Percentiles rank a stretch among this genome's conserved stretches.
Conservation (phyloP, 1,284 basidiomycete genomes). For the Sanghuangporus baumii region DNA sequence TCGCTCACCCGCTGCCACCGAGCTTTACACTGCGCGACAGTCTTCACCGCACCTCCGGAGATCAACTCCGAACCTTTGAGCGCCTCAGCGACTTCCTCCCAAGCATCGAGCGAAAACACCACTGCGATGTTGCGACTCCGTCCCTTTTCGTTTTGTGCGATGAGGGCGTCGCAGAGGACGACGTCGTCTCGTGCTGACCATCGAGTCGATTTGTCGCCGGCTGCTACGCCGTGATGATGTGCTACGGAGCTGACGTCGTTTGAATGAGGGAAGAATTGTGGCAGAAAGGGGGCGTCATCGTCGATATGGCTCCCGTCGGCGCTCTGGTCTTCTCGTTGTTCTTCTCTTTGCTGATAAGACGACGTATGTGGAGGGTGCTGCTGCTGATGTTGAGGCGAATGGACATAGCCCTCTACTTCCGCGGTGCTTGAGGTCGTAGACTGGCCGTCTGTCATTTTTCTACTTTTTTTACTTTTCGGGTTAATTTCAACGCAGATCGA, state of each 20-base stretch:
- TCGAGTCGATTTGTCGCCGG: conserved; percentile 8
- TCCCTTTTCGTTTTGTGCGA: conserved; percentile 2
- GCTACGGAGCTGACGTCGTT: not conserved
- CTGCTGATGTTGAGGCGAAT: not conserved
- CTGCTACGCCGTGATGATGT: not conserved
- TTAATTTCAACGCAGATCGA: not conserved
- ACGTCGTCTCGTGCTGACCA: conserved; percentile 16
- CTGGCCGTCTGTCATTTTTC: not conserved
- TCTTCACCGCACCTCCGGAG: conserved; percentile 13
- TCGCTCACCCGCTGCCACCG: conserved; percentile 15
- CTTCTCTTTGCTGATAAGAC: not conserved
- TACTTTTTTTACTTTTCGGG: not conserved
- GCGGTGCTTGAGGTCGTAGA: not conserved
- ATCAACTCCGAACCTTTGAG: conserved; percentile 7
- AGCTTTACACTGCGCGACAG: conserved; percentile 13
- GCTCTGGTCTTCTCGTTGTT: too few species aligned
- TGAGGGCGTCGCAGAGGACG: conserved; percentile 9
- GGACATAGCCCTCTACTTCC: not conserved
- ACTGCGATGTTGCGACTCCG: conserved; percentile 1
- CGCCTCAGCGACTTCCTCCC: conserved; percentile 4
- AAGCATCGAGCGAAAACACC: conserved; percentile 9
- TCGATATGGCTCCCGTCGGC: too few species aligned
- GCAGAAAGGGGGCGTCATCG: too few species aligned
- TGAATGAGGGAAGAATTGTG: not conserved
- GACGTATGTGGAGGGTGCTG: not conserved